A percentile compares a stretch with the other conserved stretches of the same genome.
Evolutionary conservation across 371 early-diverging fungal species (phyloP).

Genomic region (Fennellomyces sp.): DNA sequence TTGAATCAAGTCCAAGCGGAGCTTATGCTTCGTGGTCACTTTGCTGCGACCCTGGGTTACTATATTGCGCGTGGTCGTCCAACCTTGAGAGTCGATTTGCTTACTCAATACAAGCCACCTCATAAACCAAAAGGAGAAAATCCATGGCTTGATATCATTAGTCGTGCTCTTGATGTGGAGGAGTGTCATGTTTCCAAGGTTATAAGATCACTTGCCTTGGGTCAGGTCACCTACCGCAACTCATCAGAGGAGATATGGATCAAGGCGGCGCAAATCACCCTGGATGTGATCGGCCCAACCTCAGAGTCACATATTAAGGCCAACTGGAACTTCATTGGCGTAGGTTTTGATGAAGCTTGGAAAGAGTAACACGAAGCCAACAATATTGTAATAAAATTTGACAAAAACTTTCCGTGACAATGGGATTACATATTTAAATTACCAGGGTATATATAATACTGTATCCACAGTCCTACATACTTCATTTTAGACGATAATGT

Average conservation of each 20-base stretch:
- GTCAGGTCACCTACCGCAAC: conserved; percentile 32
- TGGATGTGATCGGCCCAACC: not conserved
- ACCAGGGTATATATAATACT: too few species aligned
- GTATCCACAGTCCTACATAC: too few species aligned
- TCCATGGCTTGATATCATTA: conserved; percentile 48
- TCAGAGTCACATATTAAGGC: too few species aligned
- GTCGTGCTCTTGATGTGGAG: conserved; percentile 32
- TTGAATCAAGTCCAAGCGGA: conserved; percentile 36
- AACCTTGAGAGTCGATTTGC: conserved; percentile 22
- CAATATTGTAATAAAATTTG: too few species aligned
- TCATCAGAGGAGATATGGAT: not conserved
- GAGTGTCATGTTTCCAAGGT: conserved; percentile 58
- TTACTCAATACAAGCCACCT: conserved; percentile 23
- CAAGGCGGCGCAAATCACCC: not conserved
- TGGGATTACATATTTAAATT: too few species aligned
- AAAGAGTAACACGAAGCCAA: too few species aligned
- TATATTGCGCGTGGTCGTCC: conserved; percentile 48
- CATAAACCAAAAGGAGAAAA: conserved; percentile 17
- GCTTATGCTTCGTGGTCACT: conserved; percentile 38
- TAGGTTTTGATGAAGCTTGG: too few species aligned
- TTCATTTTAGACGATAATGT: too few species aligned
- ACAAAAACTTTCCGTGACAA: too few species aligned
- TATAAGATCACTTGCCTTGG: conserved; percentile 45
- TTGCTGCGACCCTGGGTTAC: conserved; percentile 21
- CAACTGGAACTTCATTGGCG: too few species aligned